Conservation (phyloP, 176 grass and related monocot genomes). For the Rhynchospora tenuis region DNA sequence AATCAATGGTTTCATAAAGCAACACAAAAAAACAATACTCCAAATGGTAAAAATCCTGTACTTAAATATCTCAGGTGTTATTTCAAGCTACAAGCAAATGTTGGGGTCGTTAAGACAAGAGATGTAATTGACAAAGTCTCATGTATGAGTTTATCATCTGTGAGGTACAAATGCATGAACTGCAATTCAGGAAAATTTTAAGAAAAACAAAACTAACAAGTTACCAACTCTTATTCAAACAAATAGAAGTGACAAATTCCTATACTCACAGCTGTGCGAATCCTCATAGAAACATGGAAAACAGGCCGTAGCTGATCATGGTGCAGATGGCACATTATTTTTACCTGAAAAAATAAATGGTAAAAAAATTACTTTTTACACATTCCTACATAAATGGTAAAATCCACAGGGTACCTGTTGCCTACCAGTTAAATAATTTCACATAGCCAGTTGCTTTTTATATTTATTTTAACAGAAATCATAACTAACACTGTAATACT, state of each 20-base stretch:
- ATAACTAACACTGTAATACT: neutral
- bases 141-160: neutral
- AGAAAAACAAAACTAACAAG: neutral
- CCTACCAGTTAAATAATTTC: neutral
- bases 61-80: neutral
- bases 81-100: neutral
- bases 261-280: conserved; percentile 59
- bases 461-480: conserved; percentile 16
- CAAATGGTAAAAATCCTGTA: neutral
- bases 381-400: neutral
- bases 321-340: conserved; percentile 75
- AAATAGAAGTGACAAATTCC: neutral
- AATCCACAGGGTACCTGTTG: neutral
- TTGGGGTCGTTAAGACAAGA: neutral
- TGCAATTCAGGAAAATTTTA: neutral
- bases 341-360: conserved; percentile 44
- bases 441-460: neutral
- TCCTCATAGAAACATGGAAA: conserved; percentile 73
- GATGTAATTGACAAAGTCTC: neutral
- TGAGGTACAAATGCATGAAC: conserved; percentile 13
- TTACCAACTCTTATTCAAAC: neutral
- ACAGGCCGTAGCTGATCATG: conserved; percentile 71
- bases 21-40: neutral
- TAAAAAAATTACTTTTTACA: neutral
- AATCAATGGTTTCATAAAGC: neutral